Base-by-base conservation (phyloP, 176 grass and related monocot genomes). In the Elaeis guineensis region DNA sequence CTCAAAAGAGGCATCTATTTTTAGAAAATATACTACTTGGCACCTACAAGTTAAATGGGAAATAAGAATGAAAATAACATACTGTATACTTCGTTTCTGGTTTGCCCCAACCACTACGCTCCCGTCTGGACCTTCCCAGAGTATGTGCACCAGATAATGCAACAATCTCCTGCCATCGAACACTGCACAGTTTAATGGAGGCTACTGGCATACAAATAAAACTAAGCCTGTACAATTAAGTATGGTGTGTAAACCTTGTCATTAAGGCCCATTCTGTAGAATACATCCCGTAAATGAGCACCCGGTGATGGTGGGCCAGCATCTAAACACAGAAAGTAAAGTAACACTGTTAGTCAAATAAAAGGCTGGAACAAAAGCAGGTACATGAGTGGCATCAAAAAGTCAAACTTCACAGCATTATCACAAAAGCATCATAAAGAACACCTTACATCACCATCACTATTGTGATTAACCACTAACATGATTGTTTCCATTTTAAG, bases 221-320 rank as follows among this genome's bases (percentile, higher is more conserved):
- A 67, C 54, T 2, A 2, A 58, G 21, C 59, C 51, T 62, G 28
- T 39, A 6, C 6, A 18, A 56, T 55, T 3, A 25, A 16, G 19
- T 57, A 73, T 44, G 9, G 11, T 14, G 50, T 21, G 4, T 55
- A 85, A 30, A 92, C 93, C 88, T 86, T 98, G 53, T 98, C 94
- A 81, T 89, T 57, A 60, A 98, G 79, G 68, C 82, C 88, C 94
- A 98, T 92, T 83, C 94, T 92, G 67, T 98, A 98, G 77, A 98
- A 98, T 50, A 92, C 87, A 64, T 77, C 64, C 81, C 87, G 77
- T 56, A 98, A 73, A 64, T 98, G 94, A 54, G 86, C 83, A 74
- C 88, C 88, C 69, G 94, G 94, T 70, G 79, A 66, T 54, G 59
- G 70, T 30, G 88, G 93, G 54, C 93, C 82, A 78, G 93, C 93